These are phyloP conservation scores for Nakazawaea populi DNA, from an alignment of 805 yeast species.

Conservation along the genomic window DNA sequence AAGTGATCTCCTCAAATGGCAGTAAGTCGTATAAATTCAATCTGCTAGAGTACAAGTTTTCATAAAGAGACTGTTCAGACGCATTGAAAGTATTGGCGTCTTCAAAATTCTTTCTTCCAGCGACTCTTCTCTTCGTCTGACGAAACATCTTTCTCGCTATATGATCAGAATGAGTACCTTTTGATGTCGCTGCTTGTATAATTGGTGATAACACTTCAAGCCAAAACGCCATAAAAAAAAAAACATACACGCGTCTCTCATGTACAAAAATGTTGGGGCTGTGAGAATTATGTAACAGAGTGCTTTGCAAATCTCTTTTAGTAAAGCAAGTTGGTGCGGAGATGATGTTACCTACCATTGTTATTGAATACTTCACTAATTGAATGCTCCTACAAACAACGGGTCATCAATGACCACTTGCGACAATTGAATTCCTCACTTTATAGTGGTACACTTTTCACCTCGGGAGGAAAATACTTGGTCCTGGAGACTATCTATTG, in stretches of 20 bases:
- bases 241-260: neutral
- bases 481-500: too few relatives aligned
- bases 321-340: neutral
- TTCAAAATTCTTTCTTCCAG: constrained; percentile 64
- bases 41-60: constrained; percentile 46
- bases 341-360: too few relatives aligned
- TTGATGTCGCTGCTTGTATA: too few relatives aligned
- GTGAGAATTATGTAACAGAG: neutral
- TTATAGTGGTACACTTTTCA: too few relatives aligned
- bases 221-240: neutral
- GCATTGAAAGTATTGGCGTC: constrained; percentile 24
- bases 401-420: too few relatives aligned
- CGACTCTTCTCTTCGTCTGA: constrained; percentile 67
- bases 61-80: constrained; percentile 28
- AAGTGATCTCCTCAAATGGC: constrained; percentile 79
- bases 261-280: neutral
- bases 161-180: too few relatives aligned
- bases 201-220: neutral
- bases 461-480: too few relatives aligned
- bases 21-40: constrained; percentile 72
- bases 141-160: constrained; percentile 46
- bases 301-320: neutral
- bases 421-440: too few relatives aligned
- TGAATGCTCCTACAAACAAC: too few relatives aligned
- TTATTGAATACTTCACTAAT: too few relatives aligned